Evolutionary conservation across 495 filamentous ascomycete species (phyloP), one percentile per base, ranked within the genome.

Genomic region (Platismatia glauca): DNA sequence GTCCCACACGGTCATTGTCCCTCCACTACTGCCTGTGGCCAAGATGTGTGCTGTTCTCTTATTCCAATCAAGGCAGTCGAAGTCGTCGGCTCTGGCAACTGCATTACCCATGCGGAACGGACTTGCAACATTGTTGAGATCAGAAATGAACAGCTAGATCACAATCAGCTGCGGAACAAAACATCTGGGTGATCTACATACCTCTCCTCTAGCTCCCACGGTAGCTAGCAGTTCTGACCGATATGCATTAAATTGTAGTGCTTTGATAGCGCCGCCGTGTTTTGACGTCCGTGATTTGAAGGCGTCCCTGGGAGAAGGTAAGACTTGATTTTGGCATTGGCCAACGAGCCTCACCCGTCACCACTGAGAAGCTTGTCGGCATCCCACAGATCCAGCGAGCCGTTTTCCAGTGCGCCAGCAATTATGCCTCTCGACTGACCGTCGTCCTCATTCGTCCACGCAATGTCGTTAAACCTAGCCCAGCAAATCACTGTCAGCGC

Each of bases 1-100:
- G 78, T 99, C 94, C 94, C 94, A 99, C 4, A 99, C 92, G 15
- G 94, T 97, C 34, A 97, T 91, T 69, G 96, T 96, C 15, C 94
- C 94, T 24, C 91, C 94, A 67, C 84, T 91, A 71, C 93, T 91
- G 66, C 94, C 94, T 16, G 94, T 96, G 34, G 91, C 95, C 64
- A 97, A 75, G 69, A 99, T 99, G 73, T 99, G 92, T 27, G 92
- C 80, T 44, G 97, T 92, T 78, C 96, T 97, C 69, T 91, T 91
- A 77, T 99, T 99, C 94, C 94, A 99, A 67, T 96, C 93, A 69
- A 97, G 77, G 63, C 90, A 91, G 65, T 97, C 91, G 65, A 97
- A 87, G 68, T 97, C 95, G 70, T 97, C 93, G 11, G 91, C 87
- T 66, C 89, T 86, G 67, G 91, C 91, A 18, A 90, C 89, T 52